Percentiles rank a stretch among this genome's conserved stretches.
phyloP scores from a whole-genome alignment of 179 eudicot species.

The Amaranthus tricolor region DNA sequence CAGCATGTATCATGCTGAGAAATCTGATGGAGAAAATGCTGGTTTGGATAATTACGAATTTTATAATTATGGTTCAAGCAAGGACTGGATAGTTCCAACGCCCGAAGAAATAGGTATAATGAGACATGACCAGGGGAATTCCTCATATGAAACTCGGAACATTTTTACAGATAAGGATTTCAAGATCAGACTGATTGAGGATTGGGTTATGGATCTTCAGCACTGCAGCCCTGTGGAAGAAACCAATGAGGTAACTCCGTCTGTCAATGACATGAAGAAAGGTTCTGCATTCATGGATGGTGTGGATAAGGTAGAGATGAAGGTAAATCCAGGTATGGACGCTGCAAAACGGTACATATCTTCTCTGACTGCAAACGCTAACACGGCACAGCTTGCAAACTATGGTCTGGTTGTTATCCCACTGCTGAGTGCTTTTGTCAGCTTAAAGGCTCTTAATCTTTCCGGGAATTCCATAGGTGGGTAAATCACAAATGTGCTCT shows the following conservation, averaged over 20 bases:
- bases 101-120: conserved; percentile 38
- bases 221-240: conserved; percentile 60
- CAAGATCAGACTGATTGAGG: conserved; percentile 64
- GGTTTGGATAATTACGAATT: conserved; percentile 43
- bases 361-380: conserved; percentile 61
- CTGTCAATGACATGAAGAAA: conserved; percentile 24
- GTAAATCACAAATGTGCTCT: conserved; percentile 15
- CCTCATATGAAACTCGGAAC: conserved; percentile 38
- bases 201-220: conserved; percentile 80
- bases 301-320: conserved; percentile 37
- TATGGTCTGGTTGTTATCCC: conserved; percentile 89
- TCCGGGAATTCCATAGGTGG: conserved; percentile 90
- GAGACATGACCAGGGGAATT: conserved; percentile 35
- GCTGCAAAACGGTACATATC: conserved; percentile 76
- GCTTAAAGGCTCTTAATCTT: conserved; percentile 75
- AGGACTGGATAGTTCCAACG: conserved; percentile 80
- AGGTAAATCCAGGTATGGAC: conserved; percentile 61
- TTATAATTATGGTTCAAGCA: conserved; percentile 59
- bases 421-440: conserved; percentile 76
- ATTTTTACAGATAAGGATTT: conserved; percentile 50
- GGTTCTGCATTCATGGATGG: conserved; percentile 32
- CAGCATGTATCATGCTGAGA: conserved; percentile 25
- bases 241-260: conserved; percentile 29
- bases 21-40: conserved; percentile 35
- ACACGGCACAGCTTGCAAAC: conserved; percentile 74